These are phyloP conservation scores for Carex kokanica DNA, from an alignment of 176 grass and related monocot genomes.

Conservation along the genomic window DNA sequence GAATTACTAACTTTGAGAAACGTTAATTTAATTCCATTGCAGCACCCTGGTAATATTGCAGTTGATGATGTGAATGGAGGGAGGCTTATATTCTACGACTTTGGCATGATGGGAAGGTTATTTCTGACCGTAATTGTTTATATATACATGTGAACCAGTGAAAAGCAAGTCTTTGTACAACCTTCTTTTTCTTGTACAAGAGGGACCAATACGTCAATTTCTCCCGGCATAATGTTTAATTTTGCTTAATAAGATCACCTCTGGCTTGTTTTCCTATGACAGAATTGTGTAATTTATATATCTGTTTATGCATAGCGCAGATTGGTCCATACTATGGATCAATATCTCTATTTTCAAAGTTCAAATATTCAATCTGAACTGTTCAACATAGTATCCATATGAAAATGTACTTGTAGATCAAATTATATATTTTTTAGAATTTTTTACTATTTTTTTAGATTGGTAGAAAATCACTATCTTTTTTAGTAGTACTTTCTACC, in stretches of 20 bases:
- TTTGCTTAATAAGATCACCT: background rate
- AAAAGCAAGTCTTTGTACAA: background rate
- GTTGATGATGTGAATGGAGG: conserved; percentile 97
- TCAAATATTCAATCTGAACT: too few species aligned
- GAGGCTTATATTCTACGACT: conserved; percentile 99
- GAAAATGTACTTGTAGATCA: too few species aligned
- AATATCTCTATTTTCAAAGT: too few species aligned
- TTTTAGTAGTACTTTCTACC: too few species aligned
- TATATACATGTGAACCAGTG: background rate
- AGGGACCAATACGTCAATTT: background rate
- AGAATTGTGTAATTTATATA: background rate
- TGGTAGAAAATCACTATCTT: too few species aligned
- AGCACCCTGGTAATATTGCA: conserved; percentile 99
- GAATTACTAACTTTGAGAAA: background rate
- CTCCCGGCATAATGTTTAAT: background rate
- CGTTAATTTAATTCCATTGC: conserved; percentile 32
- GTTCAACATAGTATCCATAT: too few species aligned
- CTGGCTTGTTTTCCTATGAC: background rate
- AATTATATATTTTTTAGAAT: too few species aligned
- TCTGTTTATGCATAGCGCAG: background rate
- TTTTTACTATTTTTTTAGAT: too few species aligned
- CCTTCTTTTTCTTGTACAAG: background rate
- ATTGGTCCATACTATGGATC: too few species aligned
- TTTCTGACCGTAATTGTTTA: too few species aligned
- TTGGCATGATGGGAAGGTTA: conserved; percentile 99